A percentile compares a stretch with the other conserved stretches of the same genome.
These are phyloP conservation scores for Lomentospora prolificans DNA, from an alignment of 2,329 filamentous ascomycete genomes.

Conservation along the genomic window DNA sequence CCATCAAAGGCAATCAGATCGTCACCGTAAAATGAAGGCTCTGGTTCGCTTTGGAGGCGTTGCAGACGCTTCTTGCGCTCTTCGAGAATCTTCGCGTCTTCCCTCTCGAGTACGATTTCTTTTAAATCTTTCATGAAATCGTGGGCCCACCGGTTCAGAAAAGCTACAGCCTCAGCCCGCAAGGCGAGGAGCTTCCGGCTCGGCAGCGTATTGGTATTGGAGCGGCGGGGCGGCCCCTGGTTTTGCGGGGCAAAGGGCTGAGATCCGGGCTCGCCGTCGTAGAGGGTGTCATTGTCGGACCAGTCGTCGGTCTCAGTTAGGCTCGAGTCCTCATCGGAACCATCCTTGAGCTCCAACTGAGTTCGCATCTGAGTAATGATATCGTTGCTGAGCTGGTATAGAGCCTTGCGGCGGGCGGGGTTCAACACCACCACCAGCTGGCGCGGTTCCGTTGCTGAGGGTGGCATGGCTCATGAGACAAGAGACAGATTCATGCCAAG, in stretches of 20 bases:
- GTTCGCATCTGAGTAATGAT: constrained; percentile 45
- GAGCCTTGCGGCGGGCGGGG: constrained; percentile 37
- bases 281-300: constrained; percentile 9
- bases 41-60: constrained; percentile 18
- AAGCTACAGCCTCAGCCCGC: constrained; percentile 42
- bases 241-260: constrained; percentile 10
- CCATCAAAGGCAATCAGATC: constrained; percentile 25
- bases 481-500: too few relatives aligned
- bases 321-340: constrained; percentile 12
- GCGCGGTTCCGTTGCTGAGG: constrained; percentile 42
- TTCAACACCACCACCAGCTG: constrained; percentile 47
- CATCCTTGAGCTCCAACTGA: constrained; percentile 32
- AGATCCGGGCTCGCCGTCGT: constrained; percentile 9
- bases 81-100: constrained; percentile 35
- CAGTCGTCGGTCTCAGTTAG: constrained; percentile 10
- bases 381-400: constrained; percentile 39
- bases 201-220: constrained; percentile 9
- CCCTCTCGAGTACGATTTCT: constrained; percentile 49
- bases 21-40: constrained; percentile 1
- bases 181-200: constrained; percentile 19
- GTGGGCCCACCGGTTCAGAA: constrained; percentile 71
- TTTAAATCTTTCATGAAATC: constrained; percentile 60
- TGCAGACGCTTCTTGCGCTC: constrained; percentile 36
- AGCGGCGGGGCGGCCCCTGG: not conserved
- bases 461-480: constrained; percentile 32